These are phyloP conservation scores for Penicillium flavigenum DNA, from an alignment of 495 filamentous ascomycete genomes.

Conservation along the genomic window DNA sequence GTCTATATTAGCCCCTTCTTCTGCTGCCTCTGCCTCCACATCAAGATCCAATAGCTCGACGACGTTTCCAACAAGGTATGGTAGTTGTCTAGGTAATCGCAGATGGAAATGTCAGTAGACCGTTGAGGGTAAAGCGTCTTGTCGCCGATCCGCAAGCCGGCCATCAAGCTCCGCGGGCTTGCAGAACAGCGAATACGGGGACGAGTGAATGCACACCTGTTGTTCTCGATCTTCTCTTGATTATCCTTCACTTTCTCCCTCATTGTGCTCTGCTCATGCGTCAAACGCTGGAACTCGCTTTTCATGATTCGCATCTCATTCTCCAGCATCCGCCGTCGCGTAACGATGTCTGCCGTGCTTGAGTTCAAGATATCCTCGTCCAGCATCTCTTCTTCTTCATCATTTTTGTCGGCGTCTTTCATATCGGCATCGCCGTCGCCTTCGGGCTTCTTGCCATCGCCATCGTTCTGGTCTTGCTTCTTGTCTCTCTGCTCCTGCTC, in stretches of 20 bases:
- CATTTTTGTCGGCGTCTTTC: slow-evolving; percentile 75
- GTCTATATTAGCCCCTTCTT: slow-evolving; percentile 98
- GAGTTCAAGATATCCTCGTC: slow-evolving; percentile 88
- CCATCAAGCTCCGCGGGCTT: slow-evolving; percentile 20
- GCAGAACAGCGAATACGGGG: slow-evolving; percentile 8
- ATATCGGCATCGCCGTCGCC: slow-evolving; percentile 78
- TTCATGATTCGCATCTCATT: slow-evolving; percentile 98
- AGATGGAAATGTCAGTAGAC: slow-evolving; percentile 11
- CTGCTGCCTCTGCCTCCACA: slow-evolving; percentile 90
- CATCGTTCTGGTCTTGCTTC: slow-evolving; percentile 60
- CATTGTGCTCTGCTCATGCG: slow-evolving; percentile 93
- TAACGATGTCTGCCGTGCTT: slow-evolving; percentile 90
- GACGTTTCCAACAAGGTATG: slow-evolving; percentile 97
- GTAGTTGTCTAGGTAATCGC: slow-evolving; percentile 71
- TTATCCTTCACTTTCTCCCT: slow-evolving; percentile 99
- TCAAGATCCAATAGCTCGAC: slow-evolving; percentile 96
- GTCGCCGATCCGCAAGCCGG: background rate
- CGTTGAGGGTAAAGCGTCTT: background rate
- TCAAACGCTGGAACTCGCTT: slow-evolving; percentile 91
- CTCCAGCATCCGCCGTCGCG: slow-evolving; percentile 80
- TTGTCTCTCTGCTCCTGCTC: slow-evolving; percentile 78
- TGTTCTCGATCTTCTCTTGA: slow-evolving; percentile 97
- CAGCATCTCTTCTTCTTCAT: slow-evolving; percentile 73
- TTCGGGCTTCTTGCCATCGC: slow-evolving; percentile 56
- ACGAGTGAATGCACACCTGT: slow-evolving; percentile 60